Percentiles rank a stretch among this genome's conserved stretches.
Evolutionary conservation across 305 asterid species (phyloP).

Genomic region (Withania somnifera): DNA sequence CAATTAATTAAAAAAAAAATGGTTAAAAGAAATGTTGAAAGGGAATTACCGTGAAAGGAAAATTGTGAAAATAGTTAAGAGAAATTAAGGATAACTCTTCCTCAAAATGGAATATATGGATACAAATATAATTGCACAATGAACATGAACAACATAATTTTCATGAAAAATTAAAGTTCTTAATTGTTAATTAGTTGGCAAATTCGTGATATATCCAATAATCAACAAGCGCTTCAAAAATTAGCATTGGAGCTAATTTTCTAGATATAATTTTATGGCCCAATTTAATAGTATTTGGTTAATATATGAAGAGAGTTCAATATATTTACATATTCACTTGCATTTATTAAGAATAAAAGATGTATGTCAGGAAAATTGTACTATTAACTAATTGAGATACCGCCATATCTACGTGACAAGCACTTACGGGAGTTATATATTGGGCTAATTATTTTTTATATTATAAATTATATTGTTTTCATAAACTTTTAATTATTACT

Average conservation of each 20-base stretch:
- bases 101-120: background rate
- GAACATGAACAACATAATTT: background rate
- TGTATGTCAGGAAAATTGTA: background rate
- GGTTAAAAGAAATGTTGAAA: background rate
- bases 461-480: background rate
- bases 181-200: no score
- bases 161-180: background rate
- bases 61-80: background rate
- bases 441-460: background rate
- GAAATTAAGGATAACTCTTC: background rate
- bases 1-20: background rate
- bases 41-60: background rate
- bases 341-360: background rate
- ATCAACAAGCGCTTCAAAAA: background rate
- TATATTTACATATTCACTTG: background rate
- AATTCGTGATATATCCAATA: no score
- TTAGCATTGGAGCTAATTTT: background rate
- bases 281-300: background rate
- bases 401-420: background rate
- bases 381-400: background rate
- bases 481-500: background rate
- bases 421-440: background rate
- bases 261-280: background rate
- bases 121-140: background rate
- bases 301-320: background rate